Evolutionary conservation across 1,284 basidiomycete genomes (phyloP), one percentile per base, ranked within the genome.

Genomic region (Rhodotorula sp.): DNA sequence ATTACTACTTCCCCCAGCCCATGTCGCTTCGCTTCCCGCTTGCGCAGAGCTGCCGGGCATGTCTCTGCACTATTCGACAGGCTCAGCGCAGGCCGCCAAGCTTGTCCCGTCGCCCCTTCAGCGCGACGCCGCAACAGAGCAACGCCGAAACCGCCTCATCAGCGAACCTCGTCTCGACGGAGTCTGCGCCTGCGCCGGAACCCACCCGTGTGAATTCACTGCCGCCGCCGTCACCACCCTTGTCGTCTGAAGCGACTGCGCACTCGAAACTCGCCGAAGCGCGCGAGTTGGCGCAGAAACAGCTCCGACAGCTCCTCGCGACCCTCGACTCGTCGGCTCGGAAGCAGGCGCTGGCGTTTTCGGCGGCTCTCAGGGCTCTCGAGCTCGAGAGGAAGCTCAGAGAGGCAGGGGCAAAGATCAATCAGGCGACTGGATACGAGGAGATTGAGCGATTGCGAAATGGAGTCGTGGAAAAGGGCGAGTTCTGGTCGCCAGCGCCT

Each of bases 391-490:
- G 70, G 19, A 86, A 84, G 17, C 86, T 94, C 74, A 86, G 87
- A 24, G 84, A 88, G 75, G 83, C 94, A 1, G 91, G 92, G 13
- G 82, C 85, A 19, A 86, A 89, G 77, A 82, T 96, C 69, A 96
- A 94, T 78, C 87, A 86, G 71, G 87, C 90, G 36, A 94, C 93
- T 19, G 94, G 93, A 0, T 96, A 96, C 77, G 88, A 90, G 73
- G 89, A 90, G 78, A 94, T 96, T 51, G 92, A 95, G 76, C 83
- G 83, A 39, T 81, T 96, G 67, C 94, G 95, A 80, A 81, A 81
- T 70, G 83, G 84, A 54, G 93, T 95, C n/a, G 87, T 86, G 44
- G 85, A 86, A 60, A 88, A 89, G 84, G 92, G 93, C 92, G 78
- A 72, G 84, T 11, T 19, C 27, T 9, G 36, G 4, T 30, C 44